A percentile compares a stretch with the other conserved stretches of the same genome.
These are phyloP conservation scores for Populus davidiana DNA, from an alignment of 345 rosid genomes.

Conservation along the genomic window DNA sequence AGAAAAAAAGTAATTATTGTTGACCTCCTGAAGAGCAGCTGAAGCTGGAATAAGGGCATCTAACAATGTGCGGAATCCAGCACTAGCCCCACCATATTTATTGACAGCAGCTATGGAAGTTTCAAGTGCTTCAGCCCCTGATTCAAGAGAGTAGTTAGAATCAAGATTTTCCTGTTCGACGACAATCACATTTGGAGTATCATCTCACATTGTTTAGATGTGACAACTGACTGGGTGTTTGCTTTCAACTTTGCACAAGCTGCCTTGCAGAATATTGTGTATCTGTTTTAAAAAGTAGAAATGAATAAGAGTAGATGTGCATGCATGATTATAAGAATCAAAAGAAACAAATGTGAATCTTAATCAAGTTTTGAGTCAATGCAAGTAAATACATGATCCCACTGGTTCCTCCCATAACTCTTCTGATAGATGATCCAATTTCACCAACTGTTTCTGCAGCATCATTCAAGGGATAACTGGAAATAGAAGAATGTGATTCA, in stretches of 20 bases:
- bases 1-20: not conserved
- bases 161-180: conserved; percentile 8
- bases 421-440: conserved; percentile 76
- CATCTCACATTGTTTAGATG: conserved; percentile 75
- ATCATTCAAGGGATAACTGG: conserved; percentile 91
- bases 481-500: conserved; percentile 23
- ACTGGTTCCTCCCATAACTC: conserved; percentile 97
- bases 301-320: not conserved
- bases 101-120: conserved; percentile 81
- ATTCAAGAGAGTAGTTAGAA: conserved; percentile 15
- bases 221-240: conserved; percentile 40
- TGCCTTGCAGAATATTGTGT: conserved; percentile 77
- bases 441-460: conserved; percentile 85
- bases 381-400: conserved; percentile 66
- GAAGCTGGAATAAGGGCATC: conserved; percentile 96
- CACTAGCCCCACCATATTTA: conserved; percentile 90
- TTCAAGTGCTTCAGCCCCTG: conserved; percentile 90
- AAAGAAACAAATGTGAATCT: conserved; percentile 10
- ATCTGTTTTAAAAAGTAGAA: conserved; percentile 43
- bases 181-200: conserved; percentile 10
- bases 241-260: conserved; percentile 77
- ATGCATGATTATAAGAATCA: not conserved
- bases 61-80: conserved; percentile 83
- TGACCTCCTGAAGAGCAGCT: conserved; percentile 73
- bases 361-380: conserved; percentile 7